Percentiles rank a stretch among this genome's conserved stretches.
These are phyloP conservation scores for Keqinozyma sinolaborantium DNA, from an alignment of 1,139 yeast species.

Conservation along the genomic window DNA sequence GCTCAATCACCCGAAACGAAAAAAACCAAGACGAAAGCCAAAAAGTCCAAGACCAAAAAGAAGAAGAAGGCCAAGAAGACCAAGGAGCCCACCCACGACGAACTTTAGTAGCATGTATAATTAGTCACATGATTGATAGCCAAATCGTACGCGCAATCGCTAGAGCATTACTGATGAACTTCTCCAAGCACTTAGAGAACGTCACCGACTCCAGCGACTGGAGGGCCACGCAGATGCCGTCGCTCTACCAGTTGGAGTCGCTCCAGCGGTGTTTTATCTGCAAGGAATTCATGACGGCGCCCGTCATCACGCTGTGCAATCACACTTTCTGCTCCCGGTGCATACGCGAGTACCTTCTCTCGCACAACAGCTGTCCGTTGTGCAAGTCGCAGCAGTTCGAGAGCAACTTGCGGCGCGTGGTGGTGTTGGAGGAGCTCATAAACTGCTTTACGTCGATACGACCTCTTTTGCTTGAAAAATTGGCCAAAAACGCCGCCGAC, in stretches of 20 bases:
- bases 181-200: slow-evolving; percentile 3
- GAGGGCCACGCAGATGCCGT: slow-evolving; percentile 50
- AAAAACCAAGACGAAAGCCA: slow-evolving; percentile 3
- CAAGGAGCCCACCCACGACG: slow-evolving; percentile 15
- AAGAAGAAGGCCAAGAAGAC: slow-evolving; percentile 4
- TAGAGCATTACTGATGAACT: no score
- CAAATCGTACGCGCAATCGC: slow-evolving; percentile 5
- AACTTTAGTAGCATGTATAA: slow-evolving; percentile 14
- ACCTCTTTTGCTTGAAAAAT: slow-evolving; percentile 27
- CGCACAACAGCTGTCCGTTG: slow-evolving; percentile 68
- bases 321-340: slow-evolving; percentile 93
- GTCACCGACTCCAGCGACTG: slow-evolving; percentile 72
- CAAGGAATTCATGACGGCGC: slow-evolving; percentile 77
- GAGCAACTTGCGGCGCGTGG: slow-evolving; percentile 64
- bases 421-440: slow-evolving; percentile 70
- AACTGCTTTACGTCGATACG: slow-evolving; percentile 50
- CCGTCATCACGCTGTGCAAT: slow-evolving; percentile 81
- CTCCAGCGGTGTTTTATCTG: slow-evolving; percentile 86
- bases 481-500: slow-evolving; percentile 3
- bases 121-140: no score
- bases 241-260: slow-evolving; percentile 60
- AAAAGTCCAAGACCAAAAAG: slow-evolving; percentile 7
- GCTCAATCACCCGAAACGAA: slow-evolving; percentile 1
- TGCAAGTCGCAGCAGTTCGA: slow-evolving; percentile 74
- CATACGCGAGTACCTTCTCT: slow-evolving; percentile 66